A percentile compares a stretch with the other conserved stretches of the same genome.
phyloP scores from a whole-genome alignment of 2,329 filamentous ascomycete genomes.

The Cladosporium velox region DNA sequence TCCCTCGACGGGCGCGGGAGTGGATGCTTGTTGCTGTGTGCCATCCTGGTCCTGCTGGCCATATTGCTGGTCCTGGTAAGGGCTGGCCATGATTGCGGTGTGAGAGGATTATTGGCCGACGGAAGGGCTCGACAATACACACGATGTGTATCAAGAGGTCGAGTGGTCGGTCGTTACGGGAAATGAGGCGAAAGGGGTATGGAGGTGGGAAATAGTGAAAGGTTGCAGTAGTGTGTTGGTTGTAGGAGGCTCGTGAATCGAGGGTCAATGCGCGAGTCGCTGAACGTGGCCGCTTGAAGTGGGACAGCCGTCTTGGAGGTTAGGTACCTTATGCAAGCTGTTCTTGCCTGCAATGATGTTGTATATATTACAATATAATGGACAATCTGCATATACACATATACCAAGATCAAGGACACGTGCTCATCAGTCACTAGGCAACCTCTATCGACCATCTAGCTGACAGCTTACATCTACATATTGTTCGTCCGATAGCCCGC shows the following conservation, averaged over 20 bases:
- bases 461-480: conserved; percentile 2
- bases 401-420: not conserved
- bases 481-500: not conserved
- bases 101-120: not conserved
- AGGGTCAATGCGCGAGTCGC: conserved; percentile 15
- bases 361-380: not conserved
- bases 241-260: conserved; percentile 14
- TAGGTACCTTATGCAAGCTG: not conserved
- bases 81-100: conserved; percentile 17
- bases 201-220: not conserved
- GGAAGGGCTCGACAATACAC: not conserved
- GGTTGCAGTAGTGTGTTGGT: conserved; percentile 4
- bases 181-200: not conserved
- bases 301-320: conserved; percentile 3
- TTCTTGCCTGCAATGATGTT: not conserved
- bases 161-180: not conserved
- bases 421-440: not conserved
- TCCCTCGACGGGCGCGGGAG: conserved; percentile 30
- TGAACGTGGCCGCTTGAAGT: conserved; percentile 18
- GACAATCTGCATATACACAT: not conserved
- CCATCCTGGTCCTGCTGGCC: conserved; percentile 25
- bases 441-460: not conserved
- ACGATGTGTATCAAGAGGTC: not conserved
- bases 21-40: conserved; percentile 26
- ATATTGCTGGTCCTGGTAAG: conserved; percentile 22